Conservation (phyloP, 306 rosid genomes). For the Acmispon strigosus region DNA sequence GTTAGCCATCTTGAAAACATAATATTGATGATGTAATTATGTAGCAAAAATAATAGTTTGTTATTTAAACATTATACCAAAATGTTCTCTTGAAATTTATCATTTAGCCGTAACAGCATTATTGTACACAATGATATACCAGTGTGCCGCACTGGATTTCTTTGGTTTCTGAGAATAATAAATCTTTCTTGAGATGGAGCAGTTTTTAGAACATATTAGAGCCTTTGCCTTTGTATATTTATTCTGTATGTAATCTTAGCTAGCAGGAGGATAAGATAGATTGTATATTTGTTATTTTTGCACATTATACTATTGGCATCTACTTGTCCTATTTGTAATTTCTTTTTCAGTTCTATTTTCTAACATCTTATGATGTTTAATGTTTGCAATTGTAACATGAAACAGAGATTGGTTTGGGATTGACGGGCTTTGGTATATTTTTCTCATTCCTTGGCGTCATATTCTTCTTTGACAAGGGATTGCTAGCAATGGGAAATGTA, state of each 20-base stretch:
- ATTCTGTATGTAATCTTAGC: no score
- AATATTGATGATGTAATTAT: neutral
- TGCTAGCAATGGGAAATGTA: slow-evolving; percentile 98
- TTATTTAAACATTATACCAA: neutral
- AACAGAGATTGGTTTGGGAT: slow-evolving; percentile 93
- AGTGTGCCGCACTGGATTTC: neutral
- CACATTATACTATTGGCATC: neutral
- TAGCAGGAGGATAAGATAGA: neutral
- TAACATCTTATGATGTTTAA: slow-evolving; percentile 10
- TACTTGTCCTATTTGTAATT: neutral
- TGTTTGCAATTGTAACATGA: slow-evolving; percentile 23
- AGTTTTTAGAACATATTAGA: neutral
- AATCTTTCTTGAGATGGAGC: neutral
- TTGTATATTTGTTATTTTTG: neutral
- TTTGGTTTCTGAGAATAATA: neutral
- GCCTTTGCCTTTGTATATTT: neutral
- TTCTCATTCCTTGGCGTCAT: slow-evolving; percentile 82
- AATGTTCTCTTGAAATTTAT: neutral
- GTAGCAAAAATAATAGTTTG: neutral
- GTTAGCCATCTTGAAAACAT: neutral
- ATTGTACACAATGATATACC: neutral
- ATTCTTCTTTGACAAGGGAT: slow-evolving; percentile 92
- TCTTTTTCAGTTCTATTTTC: neutral
- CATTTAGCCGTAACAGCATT: neutral
- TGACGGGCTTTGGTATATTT: slow-evolving; percentile 90